Evolutionary conservation across 345 rosid species (phyloP).

Genomic region (Eucalyptus dawsonii): DNA sequence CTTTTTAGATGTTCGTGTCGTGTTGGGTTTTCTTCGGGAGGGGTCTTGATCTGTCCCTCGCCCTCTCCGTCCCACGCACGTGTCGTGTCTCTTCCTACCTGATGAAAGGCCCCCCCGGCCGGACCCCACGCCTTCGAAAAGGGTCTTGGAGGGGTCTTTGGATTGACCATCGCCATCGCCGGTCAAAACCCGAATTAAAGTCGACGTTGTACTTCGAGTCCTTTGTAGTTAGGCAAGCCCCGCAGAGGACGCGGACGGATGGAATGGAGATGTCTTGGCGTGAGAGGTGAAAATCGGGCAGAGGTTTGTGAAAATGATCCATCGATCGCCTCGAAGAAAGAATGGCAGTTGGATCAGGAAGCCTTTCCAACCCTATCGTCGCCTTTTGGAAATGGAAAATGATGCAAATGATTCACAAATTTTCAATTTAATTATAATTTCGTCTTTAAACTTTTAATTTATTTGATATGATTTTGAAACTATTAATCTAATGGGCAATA

Average conservation of each 20-base stretch:
- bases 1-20: not conserved
- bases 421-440: accelerated
- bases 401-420: accelerated
- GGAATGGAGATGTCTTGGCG: not conserved
- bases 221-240: not conserved
- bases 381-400: not conserved
- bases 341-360: not conserved
- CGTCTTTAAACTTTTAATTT: accelerated
- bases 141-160: not conserved
- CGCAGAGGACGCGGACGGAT: not conserved
- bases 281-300: not conserved
- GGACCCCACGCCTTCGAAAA: not conserved
- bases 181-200: not conserved
- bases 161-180: not conserved
- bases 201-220: not conserved
- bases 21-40: not conserved
- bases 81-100: not conserved
- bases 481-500: accelerated
- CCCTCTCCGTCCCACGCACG: not conserved
- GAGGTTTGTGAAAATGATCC: not conserved
- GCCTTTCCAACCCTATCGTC: accelerated
- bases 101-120: not conserved
- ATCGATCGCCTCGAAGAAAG: not conserved
- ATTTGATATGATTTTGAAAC: accelerated
- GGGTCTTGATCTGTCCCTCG: not conserved